Base-by-base conservation (phyloP, 1,284 basidiomycete genomes). In the Malassezia equina region DNA sequence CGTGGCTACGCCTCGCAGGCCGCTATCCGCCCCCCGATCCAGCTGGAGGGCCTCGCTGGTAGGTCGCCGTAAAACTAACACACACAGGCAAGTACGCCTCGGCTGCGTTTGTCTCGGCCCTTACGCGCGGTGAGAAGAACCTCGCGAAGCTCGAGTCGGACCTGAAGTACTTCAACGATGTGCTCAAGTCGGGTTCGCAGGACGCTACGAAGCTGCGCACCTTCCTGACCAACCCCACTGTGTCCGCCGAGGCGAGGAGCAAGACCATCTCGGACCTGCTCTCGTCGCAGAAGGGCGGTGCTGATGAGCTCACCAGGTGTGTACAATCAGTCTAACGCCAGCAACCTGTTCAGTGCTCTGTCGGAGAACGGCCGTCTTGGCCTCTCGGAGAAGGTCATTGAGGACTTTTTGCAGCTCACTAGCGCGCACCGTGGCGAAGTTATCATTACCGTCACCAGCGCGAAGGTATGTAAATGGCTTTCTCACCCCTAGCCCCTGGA, bases 351-450 rank as follows among this genome's bases (percentile, higher is more conserved):
- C 76, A 76, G 77, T 39, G 84, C 96, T 64, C 82, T 98, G 61
- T 86, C 88, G 55, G 88, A 95, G 78, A 98, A 99, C 77, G 90
- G 90, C 60, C 82, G 94, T 62, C 80, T 98, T 60, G 80, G 78
- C 57, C 85, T 93, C 79, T 84, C 88, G 25, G 79, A 82, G 67
- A 85, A 85, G 66, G 88, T 94, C 60, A 88, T 96, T 67, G 84
- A 86, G 72, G 90, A 87, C 62, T 96, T 96, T 79, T 83, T 88
- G 67, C 83, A 86, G 75, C 83, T 96, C 64, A 86, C 94, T 65
- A 79, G 87, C 54, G 84, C 86, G 69, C 83, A 96, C 82, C 86
- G 83, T 76, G 93, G 93, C 66, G 93, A 98, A 79, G 80, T 96
- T 65, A 88, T 86, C 73, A 87, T 98, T 61, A 82, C 84, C 54